A percentile compares a stretch with the other conserved stretches of the same genome.
Conservation (phyloP, 176 grass and related monocot genomes). For the Musa beccarii region DNA sequence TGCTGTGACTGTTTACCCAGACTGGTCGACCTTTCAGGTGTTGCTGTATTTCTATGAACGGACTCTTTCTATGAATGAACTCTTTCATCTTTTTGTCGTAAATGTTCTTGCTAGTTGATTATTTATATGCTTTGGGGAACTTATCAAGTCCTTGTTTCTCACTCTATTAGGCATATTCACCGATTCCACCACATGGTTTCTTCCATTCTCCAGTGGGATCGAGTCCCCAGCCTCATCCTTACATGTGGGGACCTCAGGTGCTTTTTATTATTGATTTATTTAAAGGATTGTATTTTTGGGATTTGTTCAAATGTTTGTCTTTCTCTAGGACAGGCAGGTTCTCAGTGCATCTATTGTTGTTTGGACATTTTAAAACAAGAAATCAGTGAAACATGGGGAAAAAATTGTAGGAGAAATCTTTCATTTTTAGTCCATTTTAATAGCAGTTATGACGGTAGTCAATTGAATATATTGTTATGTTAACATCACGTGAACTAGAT, state of each 20-base stretch:
- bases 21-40: slow-evolving; percentile 91
- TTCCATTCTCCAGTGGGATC: slow-evolving; percentile 65
- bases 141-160: slow-evolving; percentile 3
- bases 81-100: not conserved
- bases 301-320: too few relatives aligned
- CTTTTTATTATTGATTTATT: slow-evolving; percentile 6
- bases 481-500: not conserved
- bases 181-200: slow-evolving; percentile 90
- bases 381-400: not conserved
- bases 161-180: slow-evolving; percentile 64
- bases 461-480: not conserved
- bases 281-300: not conserved
- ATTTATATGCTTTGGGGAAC: slow-evolving; percentile 3
- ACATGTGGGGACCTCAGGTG: slow-evolving; percentile 97
- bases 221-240: slow-evolving; percentile 87
- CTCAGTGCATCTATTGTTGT: not conserved
- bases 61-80: not conserved
- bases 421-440: not conserved
- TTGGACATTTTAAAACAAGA: not conserved
- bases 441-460: not conserved
- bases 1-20: slow-evolving; percentile 52
- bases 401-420: too few relatives aligned
- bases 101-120: not conserved
- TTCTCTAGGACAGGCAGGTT: too few relatives aligned
- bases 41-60: slow-evolving; percentile 8